Evolutionary conservation across 2,329 filamentous ascomycete genomes (phyloP).

Genomic region (Neofusicoccum sp.): DNA sequence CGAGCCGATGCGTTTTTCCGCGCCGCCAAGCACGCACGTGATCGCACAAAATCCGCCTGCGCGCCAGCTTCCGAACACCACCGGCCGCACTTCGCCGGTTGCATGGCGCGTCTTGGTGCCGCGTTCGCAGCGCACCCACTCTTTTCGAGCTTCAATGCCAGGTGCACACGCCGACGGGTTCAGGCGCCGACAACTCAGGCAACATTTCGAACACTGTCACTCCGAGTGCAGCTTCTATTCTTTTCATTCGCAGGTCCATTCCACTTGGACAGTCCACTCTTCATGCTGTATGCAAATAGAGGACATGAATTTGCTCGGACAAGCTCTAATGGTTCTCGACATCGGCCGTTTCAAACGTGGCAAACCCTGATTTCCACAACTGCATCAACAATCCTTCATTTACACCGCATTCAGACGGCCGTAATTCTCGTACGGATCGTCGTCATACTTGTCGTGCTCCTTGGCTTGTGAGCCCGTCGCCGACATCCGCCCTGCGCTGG

Average conservation of each 20-base stretch:
- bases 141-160: not conserved
- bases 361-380: not conserved
- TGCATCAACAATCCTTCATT: not conserved
- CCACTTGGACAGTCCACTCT: too few species aligned
- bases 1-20: constrained; percentile 13
- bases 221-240: too few species aligned
- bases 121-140: not conserved
- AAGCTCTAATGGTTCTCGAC: too few species aligned
- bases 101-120: not conserved
- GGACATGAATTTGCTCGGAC: too few species aligned
- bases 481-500: constrained; percentile 32
- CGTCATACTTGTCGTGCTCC: constrained; percentile 28
- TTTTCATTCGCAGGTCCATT: too few species aligned
- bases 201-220: too few species aligned
- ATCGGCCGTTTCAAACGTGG: too few species aligned
- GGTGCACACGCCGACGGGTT: too few species aligned
- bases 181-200: too few species aligned
- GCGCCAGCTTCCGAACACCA: not conserved
- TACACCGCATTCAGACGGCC: constrained; percentile 5
- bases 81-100: not conserved
- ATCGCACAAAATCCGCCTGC: not conserved
- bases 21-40: not conserved
- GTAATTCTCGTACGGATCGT: constrained; percentile 20
- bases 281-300: too few species aligned
- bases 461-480: constrained; percentile 22